phyloP scores from a whole-genome alignment of 306 rosid species.

The Cicer pinnatifidum region DNA sequence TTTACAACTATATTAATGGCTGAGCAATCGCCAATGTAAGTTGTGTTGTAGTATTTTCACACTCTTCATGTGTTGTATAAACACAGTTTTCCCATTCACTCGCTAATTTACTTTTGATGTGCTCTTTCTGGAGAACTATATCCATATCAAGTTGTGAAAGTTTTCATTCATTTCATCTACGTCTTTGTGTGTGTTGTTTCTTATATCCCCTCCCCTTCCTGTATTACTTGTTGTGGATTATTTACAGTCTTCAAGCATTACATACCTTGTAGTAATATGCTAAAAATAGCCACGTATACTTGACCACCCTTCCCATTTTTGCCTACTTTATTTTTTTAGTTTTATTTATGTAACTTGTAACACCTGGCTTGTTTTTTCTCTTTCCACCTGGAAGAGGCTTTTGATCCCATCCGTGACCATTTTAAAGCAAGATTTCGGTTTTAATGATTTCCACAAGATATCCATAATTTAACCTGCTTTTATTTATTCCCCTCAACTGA shows the following conservation, averaged over 20 bases:
- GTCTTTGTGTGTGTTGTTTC: not conserved
- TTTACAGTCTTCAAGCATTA: conserved; percentile 1
- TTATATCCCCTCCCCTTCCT: not conserved
- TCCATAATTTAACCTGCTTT: conserved; percentile 57
- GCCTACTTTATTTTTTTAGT: not conserved
- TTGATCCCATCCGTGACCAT: conserved; percentile 52
- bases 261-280: not conserved
- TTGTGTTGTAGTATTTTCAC: conserved; percentile 45
- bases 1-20: conserved; percentile 47
- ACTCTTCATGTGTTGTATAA: conserved; percentile 43
- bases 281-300: not conserved
- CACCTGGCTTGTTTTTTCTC: conserved; percentile 21
- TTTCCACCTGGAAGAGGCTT: conserved; percentile 40
- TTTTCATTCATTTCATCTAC: conserved; percentile 4
- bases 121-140: conserved; percentile 13
- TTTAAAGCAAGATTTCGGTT: conserved; percentile 46
- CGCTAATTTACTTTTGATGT: not conserved
- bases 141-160: not conserved
- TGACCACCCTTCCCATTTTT: not conserved
- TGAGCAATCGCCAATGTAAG: conserved; percentile 41
- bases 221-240: conserved; percentile 1
- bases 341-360: not conserved
- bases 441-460: conserved; percentile 61
- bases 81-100: conserved; percentile 48
- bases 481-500: conserved; percentile 53